Evolutionary conservation across 2,329 filamentous ascomycete genomes (phyloP).

Genomic region (Microcyclospora pomicola): DNA sequence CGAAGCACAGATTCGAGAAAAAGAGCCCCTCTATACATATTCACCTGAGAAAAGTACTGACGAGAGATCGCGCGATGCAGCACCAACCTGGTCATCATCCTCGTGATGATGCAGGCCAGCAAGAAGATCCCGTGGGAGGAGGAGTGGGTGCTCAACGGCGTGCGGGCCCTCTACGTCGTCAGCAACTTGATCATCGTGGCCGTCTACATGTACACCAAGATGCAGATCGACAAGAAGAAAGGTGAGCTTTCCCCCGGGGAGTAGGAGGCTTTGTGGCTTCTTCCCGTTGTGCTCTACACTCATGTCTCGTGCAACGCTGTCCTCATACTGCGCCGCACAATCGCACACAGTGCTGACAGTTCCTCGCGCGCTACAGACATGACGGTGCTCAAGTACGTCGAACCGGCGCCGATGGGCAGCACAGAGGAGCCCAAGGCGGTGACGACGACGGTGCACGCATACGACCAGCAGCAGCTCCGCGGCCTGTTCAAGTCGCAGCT

Average conservation of each 20-base stretch:
- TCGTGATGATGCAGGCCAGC: slow-evolving; percentile 95
- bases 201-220: slow-evolving; percentile 75
- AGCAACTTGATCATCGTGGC: slow-evolving; percentile 72
- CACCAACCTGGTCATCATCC: slow-evolving; percentile 85
- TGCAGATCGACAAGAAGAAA: slow-evolving; percentile 89
- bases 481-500: slow-evolving; percentile 76
- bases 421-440: slow-evolving; percentile 90
- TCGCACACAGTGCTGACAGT: background rate
- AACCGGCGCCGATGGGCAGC: slow-evolving; percentile 85
- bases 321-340: too few species aligned
- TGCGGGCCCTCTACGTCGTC: slow-evolving; percentile 51
- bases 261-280: too few species aligned
- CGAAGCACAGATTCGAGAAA: too few species aligned
- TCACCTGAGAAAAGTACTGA: slow-evolving; percentile 4
- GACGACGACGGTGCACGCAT: slow-evolving; percentile 90
- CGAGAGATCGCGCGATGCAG: slow-evolving; percentile 33
- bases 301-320: too few species aligned
- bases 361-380: slow-evolving; percentile 48
- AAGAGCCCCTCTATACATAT: background rate
- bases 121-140: slow-evolving; percentile 94
- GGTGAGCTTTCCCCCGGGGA: slow-evolving; percentile 42
- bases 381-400: slow-evolving; percentile 96
- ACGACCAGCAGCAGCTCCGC: slow-evolving; percentile 78
- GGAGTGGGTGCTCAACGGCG: slow-evolving; percentile 51
- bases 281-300: too few species aligned